Percentiles rank a stretch among this genome's conserved stretches.
Conservation (phyloP, 257 asterid species). For the Ophiorrhiza pumila region DNA sequence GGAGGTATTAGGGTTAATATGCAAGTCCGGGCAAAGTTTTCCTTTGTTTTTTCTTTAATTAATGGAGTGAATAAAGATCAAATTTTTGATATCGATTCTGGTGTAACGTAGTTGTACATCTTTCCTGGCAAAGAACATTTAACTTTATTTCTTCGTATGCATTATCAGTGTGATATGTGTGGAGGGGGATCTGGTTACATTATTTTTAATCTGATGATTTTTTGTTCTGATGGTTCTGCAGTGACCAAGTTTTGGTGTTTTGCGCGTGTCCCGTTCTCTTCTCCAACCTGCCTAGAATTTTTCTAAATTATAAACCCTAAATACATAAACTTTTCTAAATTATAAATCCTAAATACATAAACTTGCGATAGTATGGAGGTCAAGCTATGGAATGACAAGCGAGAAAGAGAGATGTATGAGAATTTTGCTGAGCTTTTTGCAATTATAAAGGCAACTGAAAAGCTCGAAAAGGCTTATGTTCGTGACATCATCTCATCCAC, state of each 20-base stretch:
- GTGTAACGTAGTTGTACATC: neutral
- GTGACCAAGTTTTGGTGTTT: constrained; percentile 36
- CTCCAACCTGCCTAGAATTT: constrained; percentile 52
- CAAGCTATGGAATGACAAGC: constrained; percentile 97
- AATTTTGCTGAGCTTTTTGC: constrained; percentile 90
- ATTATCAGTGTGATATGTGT: neutral
- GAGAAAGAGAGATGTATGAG: constrained; percentile 92
- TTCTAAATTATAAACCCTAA: neutral
- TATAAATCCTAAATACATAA: neutral
- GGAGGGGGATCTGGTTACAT: neutral
- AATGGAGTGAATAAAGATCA: neutral
- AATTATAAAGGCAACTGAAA: constrained; percentile 82
- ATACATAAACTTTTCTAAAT: neutral
- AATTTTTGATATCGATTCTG: neutral
- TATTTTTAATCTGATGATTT: neutral
- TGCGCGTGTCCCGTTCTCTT: constrained; percentile 99
- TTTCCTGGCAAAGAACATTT: neutral
- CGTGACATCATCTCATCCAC: constrained; percentile 64
- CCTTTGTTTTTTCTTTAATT: neutral
- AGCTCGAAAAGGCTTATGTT: constrained; percentile 86
- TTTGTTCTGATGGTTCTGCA: constrained; percentile 31
- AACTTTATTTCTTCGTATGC: neutral
- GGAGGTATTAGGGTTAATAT: neutral
- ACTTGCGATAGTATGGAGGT: constrained; percentile 67
- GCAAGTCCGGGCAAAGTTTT: neutral